Evolutionary conservation across 2,329 filamentous ascomycete species (phyloP).

Genomic region (Aspergillus persii): DNA sequence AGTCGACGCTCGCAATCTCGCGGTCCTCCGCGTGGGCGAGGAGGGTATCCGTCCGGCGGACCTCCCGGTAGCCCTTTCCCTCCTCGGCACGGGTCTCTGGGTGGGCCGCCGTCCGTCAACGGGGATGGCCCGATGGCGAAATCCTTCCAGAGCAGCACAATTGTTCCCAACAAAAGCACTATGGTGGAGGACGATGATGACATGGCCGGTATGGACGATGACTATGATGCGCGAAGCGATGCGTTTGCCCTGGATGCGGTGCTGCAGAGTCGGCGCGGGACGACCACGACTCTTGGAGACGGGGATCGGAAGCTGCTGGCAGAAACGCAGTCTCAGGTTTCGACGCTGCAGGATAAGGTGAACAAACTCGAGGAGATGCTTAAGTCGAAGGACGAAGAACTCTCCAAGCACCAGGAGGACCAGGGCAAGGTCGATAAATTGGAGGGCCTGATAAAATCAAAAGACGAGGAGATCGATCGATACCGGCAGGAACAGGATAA

Average conservation of each 20-base stretch:
- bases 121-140: conserved; percentile 76
- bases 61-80: conserved; percentile 39
- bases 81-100: conserved; percentile 41
- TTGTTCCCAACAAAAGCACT: conserved; percentile 95
- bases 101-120: conserved; percentile 51
- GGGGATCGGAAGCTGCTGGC: conserved; percentile 70
- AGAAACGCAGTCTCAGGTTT: conserved; percentile 77
- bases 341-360: conserved; percentile 71
- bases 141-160: conserved; percentile 91
- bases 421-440: conserved; percentile 60
- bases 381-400: conserved; percentile 68
- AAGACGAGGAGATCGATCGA: conserved; percentile 66
- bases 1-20: conserved; percentile 44
- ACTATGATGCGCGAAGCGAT: conserved; percentile 59
- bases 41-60: conserved; percentile 38
- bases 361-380: conserved; percentile 67
- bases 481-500: conserved; percentile 58
- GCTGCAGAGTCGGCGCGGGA: conserved; percentile 45
- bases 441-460: conserved; percentile 66
- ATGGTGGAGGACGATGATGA: conserved; percentile 96
- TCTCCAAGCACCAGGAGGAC: conserved; percentile 61
- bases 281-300: conserved; percentile 51
- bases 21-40: conserved; percentile 32
- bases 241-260: conserved; percentile 61
- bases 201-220: conserved; percentile 53